These are phyloP conservation scores for Nymphaea colorata DNA, from an alignment of 164 flowering plant species.

Conservation along the genomic window DNA sequence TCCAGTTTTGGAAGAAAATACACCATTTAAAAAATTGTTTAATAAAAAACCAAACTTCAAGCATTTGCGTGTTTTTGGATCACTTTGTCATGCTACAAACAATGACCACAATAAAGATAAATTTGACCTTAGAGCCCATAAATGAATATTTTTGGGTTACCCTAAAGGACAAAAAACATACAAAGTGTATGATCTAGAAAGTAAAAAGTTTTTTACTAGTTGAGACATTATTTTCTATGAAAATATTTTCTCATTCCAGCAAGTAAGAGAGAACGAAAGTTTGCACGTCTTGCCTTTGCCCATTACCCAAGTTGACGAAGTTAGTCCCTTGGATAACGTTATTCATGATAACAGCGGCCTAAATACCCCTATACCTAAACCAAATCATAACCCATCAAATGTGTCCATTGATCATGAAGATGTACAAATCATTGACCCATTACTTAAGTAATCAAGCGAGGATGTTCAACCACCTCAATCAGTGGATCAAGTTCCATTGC, in stretches of 20 bases:
- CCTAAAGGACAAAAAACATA: neutral
- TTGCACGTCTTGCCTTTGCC: neutral
- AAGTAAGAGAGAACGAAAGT: neutral
- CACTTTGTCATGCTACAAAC: neutral
- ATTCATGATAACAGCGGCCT: neutral
- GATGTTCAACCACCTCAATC: neutral
- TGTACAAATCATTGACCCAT: neutral
- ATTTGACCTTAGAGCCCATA: neutral
- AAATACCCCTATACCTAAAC: neutral
- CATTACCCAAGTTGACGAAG: neutral
- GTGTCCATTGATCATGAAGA: neutral
- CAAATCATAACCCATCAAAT: neutral
- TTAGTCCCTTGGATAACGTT: neutral
- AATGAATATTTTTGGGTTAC: neutral
- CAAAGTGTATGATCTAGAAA: neutral
- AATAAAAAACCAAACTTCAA: neutral
- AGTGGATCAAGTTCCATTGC: too few species aligned
- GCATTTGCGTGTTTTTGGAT: slow-evolving; percentile 2
- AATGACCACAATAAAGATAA: too few species aligned
- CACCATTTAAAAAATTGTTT: neutral
- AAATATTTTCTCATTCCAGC: neutral
- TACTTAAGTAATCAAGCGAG: neutral
- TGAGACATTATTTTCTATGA: neutral
- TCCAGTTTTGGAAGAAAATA: neutral
- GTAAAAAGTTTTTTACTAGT: neutral